phyloP scores from a whole-genome alignment of 495 filamentous ascomycete genomes.

The Monascus purpureus region DNA sequence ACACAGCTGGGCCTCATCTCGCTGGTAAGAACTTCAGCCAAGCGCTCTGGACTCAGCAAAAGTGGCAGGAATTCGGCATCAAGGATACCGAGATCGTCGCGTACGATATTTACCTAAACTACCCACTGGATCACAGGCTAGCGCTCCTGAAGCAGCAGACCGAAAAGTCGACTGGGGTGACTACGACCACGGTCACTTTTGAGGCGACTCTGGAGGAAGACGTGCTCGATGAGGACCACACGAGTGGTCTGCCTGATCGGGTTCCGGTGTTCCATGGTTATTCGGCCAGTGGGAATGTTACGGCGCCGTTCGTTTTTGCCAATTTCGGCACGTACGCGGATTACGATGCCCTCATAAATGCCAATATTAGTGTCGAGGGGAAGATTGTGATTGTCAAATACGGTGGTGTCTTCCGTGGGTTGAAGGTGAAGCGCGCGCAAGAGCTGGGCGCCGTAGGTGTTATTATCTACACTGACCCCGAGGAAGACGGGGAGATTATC shows the following conservation, averaged over 20 bases:
- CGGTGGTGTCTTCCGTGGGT: conserved; percentile 71
- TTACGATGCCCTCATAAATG: conserved; percentile 67
- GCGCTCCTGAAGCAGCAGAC: conserved; percentile 50
- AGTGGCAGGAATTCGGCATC: conserved; percentile 76
- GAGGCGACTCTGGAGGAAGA: conserved; percentile 79
- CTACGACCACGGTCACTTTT: conserved; percentile 42
- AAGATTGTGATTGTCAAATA: conserved; percentile 86
- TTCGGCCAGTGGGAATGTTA: conserved; percentile 82
- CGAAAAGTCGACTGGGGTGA: neutral
- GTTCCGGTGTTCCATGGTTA: conserved; percentile 95
- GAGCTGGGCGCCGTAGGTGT: conserved; percentile 84
- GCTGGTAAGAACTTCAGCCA: conserved; percentile 79
- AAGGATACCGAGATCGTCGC: conserved; percentile 52
- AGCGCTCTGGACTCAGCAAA: conserved; percentile 75
- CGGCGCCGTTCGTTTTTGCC: conserved; percentile 66
- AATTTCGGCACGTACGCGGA: conserved; percentile 82
- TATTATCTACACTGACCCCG: conserved; percentile 78
- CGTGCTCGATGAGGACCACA: conserved; percentile 70
- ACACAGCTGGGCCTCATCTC: conserved; percentile 77
- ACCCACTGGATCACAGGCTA: conserved; percentile 66
- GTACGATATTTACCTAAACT: conserved; percentile 89
- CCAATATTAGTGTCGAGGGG: conserved; percentile 61
- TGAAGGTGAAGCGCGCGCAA: conserved; percentile 87
- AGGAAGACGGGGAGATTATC: conserved; percentile 71
- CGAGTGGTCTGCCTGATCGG: conserved; percentile 53